phyloP scores from a whole-genome alignment of 2,329 filamentous ascomycete genomes.

The Bipolaris victoriae region DNA sequence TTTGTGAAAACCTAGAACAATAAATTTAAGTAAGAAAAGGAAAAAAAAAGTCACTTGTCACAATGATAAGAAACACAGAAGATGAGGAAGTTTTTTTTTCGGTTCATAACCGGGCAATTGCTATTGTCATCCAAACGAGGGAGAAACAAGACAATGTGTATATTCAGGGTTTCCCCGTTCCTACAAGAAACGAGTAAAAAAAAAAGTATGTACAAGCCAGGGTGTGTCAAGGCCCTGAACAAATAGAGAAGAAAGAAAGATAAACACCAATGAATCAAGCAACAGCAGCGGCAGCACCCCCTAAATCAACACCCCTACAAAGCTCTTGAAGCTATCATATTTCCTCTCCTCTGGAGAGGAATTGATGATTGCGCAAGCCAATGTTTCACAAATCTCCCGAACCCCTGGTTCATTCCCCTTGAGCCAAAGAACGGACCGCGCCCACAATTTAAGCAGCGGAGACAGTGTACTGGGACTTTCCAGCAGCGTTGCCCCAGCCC shows the following conservation, averaged over 20 bases:
- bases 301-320: too few relatives aligned
- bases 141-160: background rate
- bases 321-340: too few relatives aligned
- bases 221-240: conserved; percentile 2
- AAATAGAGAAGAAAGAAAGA: background rate
- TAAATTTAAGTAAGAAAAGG: too few relatives aligned
- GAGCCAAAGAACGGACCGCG: background rate
- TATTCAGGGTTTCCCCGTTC: background rate
- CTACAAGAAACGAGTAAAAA: background rate
- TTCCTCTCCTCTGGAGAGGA: too few relatives aligned
- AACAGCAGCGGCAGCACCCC: too few relatives aligned
- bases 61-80: too few relatives aligned
- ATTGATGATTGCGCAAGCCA: background rate
- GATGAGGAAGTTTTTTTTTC: too few relatives aligned
- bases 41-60: too few relatives aligned
- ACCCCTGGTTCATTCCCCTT: background rate
- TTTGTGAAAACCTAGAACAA: too few relatives aligned
- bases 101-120: background rate
- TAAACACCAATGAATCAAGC: background rate
- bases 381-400: background rate
- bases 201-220: conserved; percentile 11
- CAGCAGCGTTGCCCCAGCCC: conserved; percentile 38
- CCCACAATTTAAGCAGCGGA: conserved; percentile 17
- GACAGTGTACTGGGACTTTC: conserved; percentile 38
- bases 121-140: background rate